These are phyloP conservation scores for Davidsoniella eucalypti DNA, from an alignment of 2,329 filamentous ascomycete species.

Conservation along the genomic window DNA sequence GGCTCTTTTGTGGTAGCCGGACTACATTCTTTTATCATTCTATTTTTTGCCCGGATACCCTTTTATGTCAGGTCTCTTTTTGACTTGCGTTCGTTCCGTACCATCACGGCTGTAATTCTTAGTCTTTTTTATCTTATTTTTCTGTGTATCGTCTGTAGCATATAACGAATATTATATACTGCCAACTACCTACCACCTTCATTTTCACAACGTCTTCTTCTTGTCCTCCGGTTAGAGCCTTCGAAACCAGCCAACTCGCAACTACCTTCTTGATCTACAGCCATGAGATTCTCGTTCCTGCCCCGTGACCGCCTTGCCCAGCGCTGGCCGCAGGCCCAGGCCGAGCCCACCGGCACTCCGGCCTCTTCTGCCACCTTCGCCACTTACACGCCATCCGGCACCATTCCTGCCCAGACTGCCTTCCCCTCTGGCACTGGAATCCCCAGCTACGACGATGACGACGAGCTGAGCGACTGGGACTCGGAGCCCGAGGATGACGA, in stretches of 20 bases:
- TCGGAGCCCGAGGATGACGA: conserved; percentile 9
- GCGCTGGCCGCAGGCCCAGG: conserved; percentile 2
- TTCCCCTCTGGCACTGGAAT: background rate
- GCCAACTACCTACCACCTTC: too few species aligned
- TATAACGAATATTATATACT: too few species aligned
- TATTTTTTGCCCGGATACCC: background rate
- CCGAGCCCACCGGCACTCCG: background rate
- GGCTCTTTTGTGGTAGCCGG: conserved; percentile 11
- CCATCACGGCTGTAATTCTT: background rate
- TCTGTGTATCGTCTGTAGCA: background rate
- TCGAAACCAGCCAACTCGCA: background rate
- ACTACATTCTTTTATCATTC: conserved; percentile 8
- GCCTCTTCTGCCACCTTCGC: background rate
- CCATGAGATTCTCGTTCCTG: conserved; percentile 9
- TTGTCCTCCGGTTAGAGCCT: background rate
- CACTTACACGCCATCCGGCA: background rate
- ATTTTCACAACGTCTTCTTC: background rate
- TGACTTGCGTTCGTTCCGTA: conserved; percentile 1
- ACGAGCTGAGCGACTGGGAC: conserved; percentile 9
- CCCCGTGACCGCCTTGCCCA: conserved; percentile 1
- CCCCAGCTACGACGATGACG: background rate
- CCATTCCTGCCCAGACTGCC: background rate
- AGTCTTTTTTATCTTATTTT: conserved; percentile 4
- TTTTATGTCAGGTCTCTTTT: conserved; percentile 1
- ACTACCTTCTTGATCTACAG: background rate